These are phyloP conservation scores for Anthracocystis walkeri DNA, from an alignment of 1,284 basidiomycete species.

Conservation along the genomic window DNA sequence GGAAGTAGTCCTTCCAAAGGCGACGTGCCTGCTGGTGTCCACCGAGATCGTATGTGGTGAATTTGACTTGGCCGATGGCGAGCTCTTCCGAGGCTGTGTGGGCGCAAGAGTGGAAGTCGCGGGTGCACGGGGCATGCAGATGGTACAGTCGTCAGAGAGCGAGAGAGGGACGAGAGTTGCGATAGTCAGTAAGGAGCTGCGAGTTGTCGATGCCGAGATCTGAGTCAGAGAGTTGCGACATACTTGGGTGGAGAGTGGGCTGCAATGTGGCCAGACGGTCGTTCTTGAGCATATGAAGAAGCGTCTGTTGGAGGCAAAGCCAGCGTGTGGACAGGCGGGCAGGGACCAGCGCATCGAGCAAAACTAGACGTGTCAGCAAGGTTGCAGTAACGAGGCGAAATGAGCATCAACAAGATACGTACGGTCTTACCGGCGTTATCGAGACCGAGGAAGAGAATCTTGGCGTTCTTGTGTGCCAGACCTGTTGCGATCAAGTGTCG, in stretches of 20 bases:
- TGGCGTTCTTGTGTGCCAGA: slow-evolving; percentile 97
- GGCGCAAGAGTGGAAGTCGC: not conserved
- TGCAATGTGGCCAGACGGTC: slow-evolving; percentile 97
- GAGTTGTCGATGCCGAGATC: too few species aligned
- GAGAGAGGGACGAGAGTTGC: not conserved
- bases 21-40: slow-evolving; percentile 98
- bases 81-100: slow-evolving; percentile 93
- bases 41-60: slow-evolving; percentile 98
- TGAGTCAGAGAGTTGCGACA: slow-evolving; percentile 54
- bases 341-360: not conserved
- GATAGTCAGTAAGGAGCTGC: slow-evolving; percentile 33
- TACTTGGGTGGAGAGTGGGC: slow-evolving; percentile 99
- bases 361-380: slow-evolving; percentile 1
- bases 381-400: not conserved
- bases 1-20: slow-evolving; percentile 99
- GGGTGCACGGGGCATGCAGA: too few species aligned
- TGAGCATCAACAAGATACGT: slow-evolving; percentile 63
- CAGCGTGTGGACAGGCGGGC: too few species aligned
- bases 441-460: slow-evolving; percentile 96
- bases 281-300: slow-evolving; percentile 99
- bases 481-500: slow-evolving; percentile 71
- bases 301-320: slow-evolving; percentile 77
- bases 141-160: not conserved
- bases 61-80: slow-evolving; percentile 98
- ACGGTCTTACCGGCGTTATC: slow-evolving; percentile 99